Conservation (phyloP, 805 yeast species). For the Brettanomyces bruxellensis region DNA sequence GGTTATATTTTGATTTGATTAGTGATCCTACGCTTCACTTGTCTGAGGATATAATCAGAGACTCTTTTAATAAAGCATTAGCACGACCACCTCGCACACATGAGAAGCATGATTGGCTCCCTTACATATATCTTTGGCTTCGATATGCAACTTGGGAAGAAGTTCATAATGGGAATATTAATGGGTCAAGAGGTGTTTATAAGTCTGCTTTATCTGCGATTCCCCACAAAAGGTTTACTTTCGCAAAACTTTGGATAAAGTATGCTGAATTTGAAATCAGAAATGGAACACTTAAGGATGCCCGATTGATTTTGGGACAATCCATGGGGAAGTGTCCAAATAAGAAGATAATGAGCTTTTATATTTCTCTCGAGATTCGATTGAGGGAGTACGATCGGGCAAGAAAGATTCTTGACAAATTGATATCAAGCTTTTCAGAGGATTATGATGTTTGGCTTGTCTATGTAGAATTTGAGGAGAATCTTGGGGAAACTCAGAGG, state of each 20-base stretch:
- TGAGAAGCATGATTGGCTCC: conserved; percentile 43
- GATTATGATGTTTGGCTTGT: conserved; percentile 43
- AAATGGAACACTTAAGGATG: conserved; percentile 36
- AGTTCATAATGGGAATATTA: conserved; percentile 30
- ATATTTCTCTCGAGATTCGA: conserved; percentile 57
- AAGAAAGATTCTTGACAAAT: conserved; percentile 60
- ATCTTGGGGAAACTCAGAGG: conserved; percentile 60
- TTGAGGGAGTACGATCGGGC: conserved; percentile 78
- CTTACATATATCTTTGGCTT: conserved; percentile 66
- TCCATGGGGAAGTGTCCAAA: conserved; percentile 64
- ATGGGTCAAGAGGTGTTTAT: conserved; percentile 43
- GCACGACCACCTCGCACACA: conserved; percentile 25
- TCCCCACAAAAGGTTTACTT: conserved; percentile 56
- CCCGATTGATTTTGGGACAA: conserved; percentile 64
- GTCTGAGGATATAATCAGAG: conserved; percentile 22
- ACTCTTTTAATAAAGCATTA: conserved; percentile 38
- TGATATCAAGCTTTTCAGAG: conserved; percentile 40
- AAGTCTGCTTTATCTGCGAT: conserved; percentile 36
- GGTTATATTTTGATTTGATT: conserved; percentile 54
- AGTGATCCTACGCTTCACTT: conserved; percentile 23
- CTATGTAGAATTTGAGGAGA: conserved; percentile 61
- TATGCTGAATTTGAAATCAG: conserved; percentile 70
- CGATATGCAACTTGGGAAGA: conserved; percentile 59
- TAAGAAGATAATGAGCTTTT: conserved; percentile 46
- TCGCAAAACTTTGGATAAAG: conserved; percentile 65